Conservation (phyloP, 2,329 filamentous ascomycete genomes). For the Akanthomyces lecanii region DNA sequence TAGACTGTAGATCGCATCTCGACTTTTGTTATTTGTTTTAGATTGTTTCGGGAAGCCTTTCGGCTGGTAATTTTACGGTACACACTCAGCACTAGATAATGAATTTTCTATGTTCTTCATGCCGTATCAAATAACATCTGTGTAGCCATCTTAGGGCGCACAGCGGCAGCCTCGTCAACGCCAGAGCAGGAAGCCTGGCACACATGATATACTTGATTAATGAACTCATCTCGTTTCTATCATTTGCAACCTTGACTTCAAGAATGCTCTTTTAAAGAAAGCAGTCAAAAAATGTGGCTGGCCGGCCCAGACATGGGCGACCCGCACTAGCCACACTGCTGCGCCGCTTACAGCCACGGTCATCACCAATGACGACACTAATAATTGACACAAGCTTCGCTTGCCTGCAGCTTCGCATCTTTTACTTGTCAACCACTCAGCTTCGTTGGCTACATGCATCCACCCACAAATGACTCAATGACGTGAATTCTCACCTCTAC, state of each 20-base stretch:
- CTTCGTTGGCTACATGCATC: background rate
- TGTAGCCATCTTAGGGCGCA: too few relatives aligned
- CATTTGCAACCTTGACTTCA: too few relatives aligned
- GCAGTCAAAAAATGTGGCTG: too few relatives aligned
- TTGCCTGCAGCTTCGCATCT: background rate
- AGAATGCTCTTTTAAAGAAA: too few relatives aligned
- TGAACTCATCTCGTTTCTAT: too few relatives aligned
- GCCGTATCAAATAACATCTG: too few relatives aligned
- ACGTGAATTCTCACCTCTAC: background rate
- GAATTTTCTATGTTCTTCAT: too few relatives aligned
- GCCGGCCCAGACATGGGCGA: background rate
- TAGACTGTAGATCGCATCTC: background rate
- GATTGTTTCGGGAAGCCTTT: too few relatives aligned
- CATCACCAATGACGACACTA: slow-evolving; percentile 1
- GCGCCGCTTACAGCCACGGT: background rate
- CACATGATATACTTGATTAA: too few relatives aligned
- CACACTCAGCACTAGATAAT: too few relatives aligned
- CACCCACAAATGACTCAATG: slow-evolving; percentile 1
- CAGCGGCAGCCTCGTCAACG: background rate
- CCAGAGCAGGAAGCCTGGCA: too few relatives aligned
- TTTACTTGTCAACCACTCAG: background rate
- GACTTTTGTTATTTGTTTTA: background rate
- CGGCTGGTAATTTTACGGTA: too few relatives aligned
- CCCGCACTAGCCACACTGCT: slow-evolving; percentile 3
- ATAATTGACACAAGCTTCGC: background rate